These are phyloP conservation scores for Euphorbia schlechtendalii DNA, from an alignment of 441 rosid genomes.

Conservation along the genomic window DNA sequence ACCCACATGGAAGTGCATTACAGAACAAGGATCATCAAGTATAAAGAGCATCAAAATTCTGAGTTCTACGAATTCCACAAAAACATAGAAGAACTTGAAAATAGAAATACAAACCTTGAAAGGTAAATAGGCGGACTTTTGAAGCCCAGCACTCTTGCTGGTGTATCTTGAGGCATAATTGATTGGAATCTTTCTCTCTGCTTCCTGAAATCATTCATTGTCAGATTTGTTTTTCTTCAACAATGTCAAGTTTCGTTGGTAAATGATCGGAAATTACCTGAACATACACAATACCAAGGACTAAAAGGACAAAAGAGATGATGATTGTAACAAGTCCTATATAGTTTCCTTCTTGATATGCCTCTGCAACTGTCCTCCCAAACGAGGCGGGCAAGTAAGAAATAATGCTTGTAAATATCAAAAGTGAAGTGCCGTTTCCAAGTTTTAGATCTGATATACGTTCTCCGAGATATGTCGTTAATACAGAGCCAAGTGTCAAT, in stretches of 20 bases:
- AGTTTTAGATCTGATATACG: conserved; percentile 87
- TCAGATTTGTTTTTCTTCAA: conserved; percentile 20
- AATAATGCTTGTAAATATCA: conserved; percentile 92
- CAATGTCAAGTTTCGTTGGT: conserved; percentile 6
- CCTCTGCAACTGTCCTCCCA: conserved; percentile 80
- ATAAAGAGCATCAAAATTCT: conserved; percentile 7
- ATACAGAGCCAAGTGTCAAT: conserved; percentile 79
- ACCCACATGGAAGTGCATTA: neutral
- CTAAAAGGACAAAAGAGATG: conserved; percentile 72
- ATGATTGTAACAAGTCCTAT: conserved; percentile 62
- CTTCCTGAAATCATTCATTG: conserved; percentile 66
- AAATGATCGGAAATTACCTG: conserved; percentile 52
- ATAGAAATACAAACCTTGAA: conserved; percentile 77
- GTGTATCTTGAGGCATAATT: conserved; percentile 93
- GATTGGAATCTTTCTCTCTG: conserved; percentile 95
- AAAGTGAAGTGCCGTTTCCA: conserved; percentile 92
- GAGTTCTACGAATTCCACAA: neutral
- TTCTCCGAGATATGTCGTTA: conserved; percentile 85
- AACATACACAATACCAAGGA: conserved; percentile 88
- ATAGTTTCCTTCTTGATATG: conserved; percentile 88
- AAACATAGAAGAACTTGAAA: conserved; percentile 15
- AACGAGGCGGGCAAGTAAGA: conserved; percentile 97
- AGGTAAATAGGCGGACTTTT: conserved; percentile 88
- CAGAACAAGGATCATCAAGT: conserved; percentile 5
- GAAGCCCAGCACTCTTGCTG: conserved; percentile 72